These are phyloP conservation scores for Xerocomus spinulosus DNA, from an alignment of 768 basidiomycete species.

Conservation along the genomic window DNA sequence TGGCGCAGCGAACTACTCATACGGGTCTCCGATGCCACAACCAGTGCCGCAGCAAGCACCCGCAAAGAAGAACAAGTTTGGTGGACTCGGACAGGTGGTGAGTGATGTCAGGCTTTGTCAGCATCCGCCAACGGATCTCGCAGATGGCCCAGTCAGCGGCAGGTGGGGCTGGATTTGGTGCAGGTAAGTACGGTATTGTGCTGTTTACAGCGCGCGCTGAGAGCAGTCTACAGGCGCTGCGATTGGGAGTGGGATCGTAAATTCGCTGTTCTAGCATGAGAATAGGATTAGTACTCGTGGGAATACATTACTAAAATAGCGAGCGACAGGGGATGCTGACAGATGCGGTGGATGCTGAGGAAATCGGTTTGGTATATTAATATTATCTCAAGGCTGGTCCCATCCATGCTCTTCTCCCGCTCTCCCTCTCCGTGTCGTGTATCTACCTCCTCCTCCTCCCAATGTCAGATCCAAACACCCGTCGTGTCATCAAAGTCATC, in stretches of 20 bases:
- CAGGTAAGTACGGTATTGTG: slow-evolving; percentile 35
- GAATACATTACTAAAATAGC: slow-evolving; percentile 18
- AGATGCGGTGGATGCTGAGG: slow-evolving; percentile 27
- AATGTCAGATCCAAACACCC: slow-evolving; percentile 21
- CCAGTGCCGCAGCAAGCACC: slow-evolving; percentile 28
- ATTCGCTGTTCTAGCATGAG: slow-evolving; percentile 43
- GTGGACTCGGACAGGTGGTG: slow-evolving; percentile 38
- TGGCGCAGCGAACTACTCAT: slow-evolving; percentile 9
- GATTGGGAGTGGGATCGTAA: slow-evolving; percentile 41
- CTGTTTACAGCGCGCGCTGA: background rate
- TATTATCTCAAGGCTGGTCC: slow-evolving; percentile 24
- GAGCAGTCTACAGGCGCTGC: slow-evolving; percentile 43
- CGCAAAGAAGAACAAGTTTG: slow-evolving; percentile 36
- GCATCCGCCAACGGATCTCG: background rate
- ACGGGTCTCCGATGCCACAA: slow-evolving; percentile 32
- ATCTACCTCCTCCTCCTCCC: background rate
- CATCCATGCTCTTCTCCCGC: slow-evolving; percentile 22
- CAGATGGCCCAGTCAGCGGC: slow-evolving; percentile 33
- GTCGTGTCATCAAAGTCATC: slow-evolving; percentile 28
- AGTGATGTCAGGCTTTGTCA: slow-evolving; percentile 4
- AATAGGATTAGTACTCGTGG: slow-evolving; percentile 15
- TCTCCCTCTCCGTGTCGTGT: background rate
- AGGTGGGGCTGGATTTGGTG: slow-evolving; percentile 47
- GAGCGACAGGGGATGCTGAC: slow-evolving; percentile 29
- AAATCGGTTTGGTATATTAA: slow-evolving; percentile 26